Evolutionary conservation across 176 grass and related monocot species (phyloP), one percentile per base, ranked within the genome.

Genomic region (Cenchrus purpureus): DNA sequence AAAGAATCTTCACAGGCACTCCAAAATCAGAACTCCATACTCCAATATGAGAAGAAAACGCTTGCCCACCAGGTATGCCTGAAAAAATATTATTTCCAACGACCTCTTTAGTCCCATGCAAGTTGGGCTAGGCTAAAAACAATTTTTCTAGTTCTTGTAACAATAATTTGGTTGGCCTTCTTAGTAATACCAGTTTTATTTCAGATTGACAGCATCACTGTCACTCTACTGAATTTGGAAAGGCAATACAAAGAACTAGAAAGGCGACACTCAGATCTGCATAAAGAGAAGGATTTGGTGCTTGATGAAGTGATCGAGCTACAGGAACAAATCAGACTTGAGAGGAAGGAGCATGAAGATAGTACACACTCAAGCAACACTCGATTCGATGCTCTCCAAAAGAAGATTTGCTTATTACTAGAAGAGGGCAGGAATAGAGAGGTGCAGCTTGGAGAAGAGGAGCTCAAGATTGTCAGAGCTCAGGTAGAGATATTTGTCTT

Each of bases 401-500:
- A 88, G 9, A 79, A 92, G 74, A 86, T 91, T 85, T 53, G 16
- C 58, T 17, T 78, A 56, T 60, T 90, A 76, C 61, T 84, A 79
- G 76, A 84, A 58, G 84, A 92, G 88, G 77, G 80, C 43, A 65
- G 81, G 43, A 81, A 76, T 53, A 87, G 80, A 80, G 89, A 91
- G 85, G 74, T 88, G 46, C 88, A 89, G 78, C 88, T 99, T 48
- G 88, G 92, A 84, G 85, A 87, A 53, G 91, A 92, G 70, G 90
- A 96, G 80, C 78, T 89, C 49, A 90, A 85, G 50, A 80, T 91
- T 65, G 63, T 89, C 40, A 92, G 89, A 79, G 90, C 93, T 78
- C 91, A 94, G 75, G 89, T 83, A 51, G 97, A 96, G 73, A 89
- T 94, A 31, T 92, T 95, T 67, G 90, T 95, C 72, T 82, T 92